Evolutionary conservation across 2,329 filamentous ascomycete species (phyloP).

Genomic region (Chrysoporthe puriensis): DNA sequence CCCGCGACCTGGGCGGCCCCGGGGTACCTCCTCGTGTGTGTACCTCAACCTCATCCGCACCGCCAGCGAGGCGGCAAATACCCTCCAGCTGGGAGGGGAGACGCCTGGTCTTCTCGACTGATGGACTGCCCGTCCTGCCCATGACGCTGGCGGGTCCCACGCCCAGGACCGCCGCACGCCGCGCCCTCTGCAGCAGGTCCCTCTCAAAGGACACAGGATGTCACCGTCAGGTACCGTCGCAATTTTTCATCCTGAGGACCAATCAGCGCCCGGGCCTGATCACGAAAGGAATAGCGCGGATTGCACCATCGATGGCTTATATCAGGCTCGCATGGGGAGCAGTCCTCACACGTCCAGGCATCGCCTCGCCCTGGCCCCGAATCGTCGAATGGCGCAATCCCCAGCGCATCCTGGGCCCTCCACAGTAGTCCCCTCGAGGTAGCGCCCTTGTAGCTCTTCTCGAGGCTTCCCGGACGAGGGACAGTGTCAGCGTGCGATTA

Average conservation of each 20-base stretch:
- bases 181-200: conserved; percentile 11
- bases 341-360: conserved; percentile 18
- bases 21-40: conserved; percentile 3
- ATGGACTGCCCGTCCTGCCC: conserved; percentile 14
- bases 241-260: conserved; percentile 24
- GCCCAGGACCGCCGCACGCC: conserved; percentile 14
- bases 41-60: conserved; percentile 25
- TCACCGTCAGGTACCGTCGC: conserved; percentile 26
- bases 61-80: not conserved
- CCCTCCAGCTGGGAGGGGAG: conserved; percentile 6
- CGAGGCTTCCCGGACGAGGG: not conserved
- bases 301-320: conserved; percentile 50
- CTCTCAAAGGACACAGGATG: conserved; percentile 21
- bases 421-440: conserved; percentile 17
- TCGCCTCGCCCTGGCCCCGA: conserved; percentile 23
- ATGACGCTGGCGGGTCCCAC: conserved; percentile 16
- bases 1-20: not conserved
- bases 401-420: conserved; percentile 11
- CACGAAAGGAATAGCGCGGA: conserved; percentile 56
- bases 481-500: conserved; percentile 3
- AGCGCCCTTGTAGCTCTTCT: not conserved
- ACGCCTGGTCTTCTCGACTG: conserved; percentile 8
- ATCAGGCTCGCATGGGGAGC: conserved; percentile 18
- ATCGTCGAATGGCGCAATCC: conserved; percentile 39
- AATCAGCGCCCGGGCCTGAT: conserved; percentile 37